Evolutionary conservation across 1,139 yeast genomes (phyloP), one percentile per base, ranked within the genome.

Genomic region (Pichia inconspicua): DNA sequence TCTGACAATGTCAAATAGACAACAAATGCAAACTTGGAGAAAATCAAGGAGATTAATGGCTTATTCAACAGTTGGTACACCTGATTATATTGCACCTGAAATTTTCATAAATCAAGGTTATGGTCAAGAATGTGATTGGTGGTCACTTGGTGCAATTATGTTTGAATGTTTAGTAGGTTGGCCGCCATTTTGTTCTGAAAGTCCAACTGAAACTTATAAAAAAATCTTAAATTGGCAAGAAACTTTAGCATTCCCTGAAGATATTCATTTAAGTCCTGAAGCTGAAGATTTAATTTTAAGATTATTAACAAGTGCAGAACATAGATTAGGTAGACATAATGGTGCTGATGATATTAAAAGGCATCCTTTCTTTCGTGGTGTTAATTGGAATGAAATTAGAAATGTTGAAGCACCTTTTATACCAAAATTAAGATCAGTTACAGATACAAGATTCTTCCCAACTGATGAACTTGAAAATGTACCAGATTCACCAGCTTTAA

Each of bases 111-210:
- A 92, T 62, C 96, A 92, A 70, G 99, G 99, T 3, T 94, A 92
- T 66, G 97, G 98, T 17, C 97, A 90, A 69, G 97, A 92, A 65
- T 94, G 99, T 70, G 99, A 92, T 66, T 92, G 99, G 99, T 92
- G 98, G 98, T 88, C 97, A 5, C 71, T 92, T 40, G 99, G 99
- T 28, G 96, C 97, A 1, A 92, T 92, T 64, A 92, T 92, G 99
- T 92, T 87, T 69, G 99, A 92, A 72, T 92, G 98, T 72, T 73
- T 92, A 55, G 88, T 92, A 55, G 99, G 99, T 19, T 92, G 98
- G 97, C 98, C 99, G 25, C 99, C 99, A 48, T 92, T 92, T 69
- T 94, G 98, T 69, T 85, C 96, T 0, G 98, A 92, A 64, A 88
- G 97, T 5, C 97, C 98, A n/a, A 97, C 90, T 59, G 98, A 92